Evolutionary conservation across 1,284 basidiomycete species (phyloP).

Genomic region (Xerocomus amazonicus): DNA sequence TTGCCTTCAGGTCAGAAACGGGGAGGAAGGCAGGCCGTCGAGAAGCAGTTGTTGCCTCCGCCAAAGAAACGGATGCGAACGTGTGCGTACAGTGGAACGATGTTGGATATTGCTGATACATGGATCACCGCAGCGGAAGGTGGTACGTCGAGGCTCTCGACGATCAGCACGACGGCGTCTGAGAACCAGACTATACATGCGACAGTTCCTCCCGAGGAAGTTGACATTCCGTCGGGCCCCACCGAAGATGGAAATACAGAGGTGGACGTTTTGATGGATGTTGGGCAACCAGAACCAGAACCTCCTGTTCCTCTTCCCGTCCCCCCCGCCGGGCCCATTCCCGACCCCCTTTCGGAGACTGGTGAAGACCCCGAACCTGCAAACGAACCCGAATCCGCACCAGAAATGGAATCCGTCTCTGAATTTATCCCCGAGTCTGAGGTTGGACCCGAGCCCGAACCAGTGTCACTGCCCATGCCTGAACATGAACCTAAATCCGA

Average conservation of each 20-base stretch:
- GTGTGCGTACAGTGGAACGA: conserved; percentile 36
- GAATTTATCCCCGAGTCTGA: background rate
- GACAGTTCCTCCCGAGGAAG: conserved; percentile 17
- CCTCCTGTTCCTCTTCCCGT: background rate
- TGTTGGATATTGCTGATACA: background rate
- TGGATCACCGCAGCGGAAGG: conserved; percentile 32
- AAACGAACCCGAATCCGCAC: background rate
- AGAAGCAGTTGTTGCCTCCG: conserved; percentile 39
- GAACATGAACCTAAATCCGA: background rate
- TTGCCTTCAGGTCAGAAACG: conserved; percentile 70
- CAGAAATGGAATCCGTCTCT: background rate
- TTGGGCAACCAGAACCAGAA: conserved; percentile 14
- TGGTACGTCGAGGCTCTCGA: conserved; percentile 46
- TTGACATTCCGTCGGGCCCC: conserved; percentile 25
- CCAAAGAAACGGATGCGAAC: conserved; percentile 51
- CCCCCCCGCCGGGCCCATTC: conserved; percentile 4
- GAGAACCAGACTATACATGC: conserved; percentile 45
- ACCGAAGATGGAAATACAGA: conserved; percentile 18
- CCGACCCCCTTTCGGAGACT: background rate
- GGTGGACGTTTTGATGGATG: conserved; percentile 15
- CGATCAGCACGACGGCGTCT: conserved; percentile 46
- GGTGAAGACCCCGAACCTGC: background rate
- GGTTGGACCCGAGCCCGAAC: background rate
- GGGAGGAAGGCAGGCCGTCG: conserved; percentile 46
- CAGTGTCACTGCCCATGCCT: background rate